Evolutionary conservation across 208 protist species (phyloP).

Genomic region (Crithidia brevicula): DNA sequence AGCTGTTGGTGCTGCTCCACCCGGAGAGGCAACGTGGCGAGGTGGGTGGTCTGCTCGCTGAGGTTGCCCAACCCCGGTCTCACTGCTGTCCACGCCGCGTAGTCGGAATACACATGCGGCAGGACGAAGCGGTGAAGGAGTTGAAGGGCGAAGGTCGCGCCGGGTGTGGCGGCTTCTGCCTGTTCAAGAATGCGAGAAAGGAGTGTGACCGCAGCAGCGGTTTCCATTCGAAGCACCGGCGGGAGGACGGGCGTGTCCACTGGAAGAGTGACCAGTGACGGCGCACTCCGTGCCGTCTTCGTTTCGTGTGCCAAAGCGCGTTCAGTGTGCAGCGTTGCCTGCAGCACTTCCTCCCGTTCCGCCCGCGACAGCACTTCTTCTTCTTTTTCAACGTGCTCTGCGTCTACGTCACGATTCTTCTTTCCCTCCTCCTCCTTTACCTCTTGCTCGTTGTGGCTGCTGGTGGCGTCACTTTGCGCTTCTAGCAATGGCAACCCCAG

Average conservation of each 20-base stretch:
- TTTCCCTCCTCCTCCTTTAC: not conserved
- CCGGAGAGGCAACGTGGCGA: slow-evolving; percentile 61
- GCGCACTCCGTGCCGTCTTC: slow-evolving; percentile 10
- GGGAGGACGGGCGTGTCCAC: slow-evolving; percentile 52
- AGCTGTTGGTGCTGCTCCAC: slow-evolving; percentile 32
- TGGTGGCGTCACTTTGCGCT: no score
- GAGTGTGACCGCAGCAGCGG: slow-evolving; percentile 58
- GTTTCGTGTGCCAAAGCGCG: slow-evolving; percentile 23
- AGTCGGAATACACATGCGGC: slow-evolving; percentile 82
- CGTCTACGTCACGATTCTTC: slow-evolving; percentile 9
- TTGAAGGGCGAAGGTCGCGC: slow-evolving; percentile 63
- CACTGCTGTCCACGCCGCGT: slow-evolving; percentile 33
- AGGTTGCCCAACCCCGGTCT: slow-evolving; percentile 61
- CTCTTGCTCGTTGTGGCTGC: not conserved
- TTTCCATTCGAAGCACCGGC: slow-evolving; percentile 70
- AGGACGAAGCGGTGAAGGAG: slow-evolving; percentile 71
- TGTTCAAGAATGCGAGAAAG: slow-evolving; percentile 82
- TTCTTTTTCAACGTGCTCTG: not conserved
- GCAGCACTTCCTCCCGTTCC: slow-evolving; percentile 20
- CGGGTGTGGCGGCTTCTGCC: slow-evolving; percentile 45
- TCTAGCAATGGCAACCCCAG: not conserved
- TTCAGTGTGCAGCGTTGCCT: slow-evolving; percentile 35
- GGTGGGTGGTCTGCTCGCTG: slow-evolving; percentile 75
- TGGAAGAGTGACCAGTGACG: slow-evolving; percentile 58
- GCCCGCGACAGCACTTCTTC: not conserved